These are phyloP conservation scores for Hemisphaericaspora nanyangensis DNA, from an alignment of 805 yeast genomes.

Conservation along the genomic window DNA sequence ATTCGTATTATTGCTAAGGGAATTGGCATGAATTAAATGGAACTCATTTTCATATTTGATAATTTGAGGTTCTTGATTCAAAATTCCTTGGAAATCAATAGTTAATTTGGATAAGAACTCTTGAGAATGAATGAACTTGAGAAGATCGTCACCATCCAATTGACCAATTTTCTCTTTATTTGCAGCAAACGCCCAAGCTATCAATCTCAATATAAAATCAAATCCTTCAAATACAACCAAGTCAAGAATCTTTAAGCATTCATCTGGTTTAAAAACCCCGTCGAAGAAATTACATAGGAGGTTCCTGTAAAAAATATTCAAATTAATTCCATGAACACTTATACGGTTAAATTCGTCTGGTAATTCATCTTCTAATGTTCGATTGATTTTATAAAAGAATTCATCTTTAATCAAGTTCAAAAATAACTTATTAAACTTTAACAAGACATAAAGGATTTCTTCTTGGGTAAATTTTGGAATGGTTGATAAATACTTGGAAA, in stretches of 20 bases:
- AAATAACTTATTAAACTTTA: constrained; percentile 28
- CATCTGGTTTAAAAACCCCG: constrained; percentile 8
- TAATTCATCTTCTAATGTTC: constrained; percentile 34
- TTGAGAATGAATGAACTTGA: constrained; percentile 14
- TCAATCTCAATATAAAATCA: constrained; percentile 27
- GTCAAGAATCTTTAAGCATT: constrained; percentile 22
- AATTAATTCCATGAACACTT: constrained; percentile 32
- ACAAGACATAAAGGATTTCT: constrained; percentile 30
- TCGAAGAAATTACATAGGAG: constrained; percentile 17
- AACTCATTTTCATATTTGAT: constrained; percentile 37
- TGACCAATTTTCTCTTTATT: constrained; percentile 13
- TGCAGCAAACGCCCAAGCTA: constrained; percentile 19
- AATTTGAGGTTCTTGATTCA: constrained; percentile 20
- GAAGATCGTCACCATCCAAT: constrained; percentile 23
- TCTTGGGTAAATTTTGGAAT: constrained; percentile 19
- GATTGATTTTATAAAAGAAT: constrained; percentile 30
- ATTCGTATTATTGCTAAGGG: constrained; percentile 32
- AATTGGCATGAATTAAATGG: constrained; percentile 35
- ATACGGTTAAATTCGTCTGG: constrained; percentile 28
- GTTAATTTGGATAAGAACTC: constrained; percentile 12
- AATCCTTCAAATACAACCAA: constrained; percentile 39
- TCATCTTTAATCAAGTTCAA: constrained; percentile 26
- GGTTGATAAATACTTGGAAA: constrained; percentile 12
- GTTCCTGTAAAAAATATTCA: constrained; percentile 17
- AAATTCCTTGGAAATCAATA: constrained; percentile 11